A percentile compares a stretch with the other conserved stretches of the same genome.
phyloP scores from a whole-genome alignment of 345 rosid species.

The Streptanthus diversifolius region DNA sequence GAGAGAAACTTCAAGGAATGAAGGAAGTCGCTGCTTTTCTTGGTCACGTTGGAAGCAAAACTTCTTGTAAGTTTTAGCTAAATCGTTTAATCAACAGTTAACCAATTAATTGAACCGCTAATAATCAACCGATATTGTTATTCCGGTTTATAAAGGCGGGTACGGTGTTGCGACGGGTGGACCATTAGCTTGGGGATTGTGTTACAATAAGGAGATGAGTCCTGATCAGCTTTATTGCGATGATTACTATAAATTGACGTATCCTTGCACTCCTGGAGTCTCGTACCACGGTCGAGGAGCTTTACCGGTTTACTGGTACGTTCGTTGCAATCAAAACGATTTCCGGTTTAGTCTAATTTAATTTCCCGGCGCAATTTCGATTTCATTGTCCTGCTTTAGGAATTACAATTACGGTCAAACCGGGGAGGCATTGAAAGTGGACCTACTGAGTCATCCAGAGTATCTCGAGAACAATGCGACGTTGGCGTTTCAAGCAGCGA shows the following conservation, averaged over 20 bases:
- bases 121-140: background rate
- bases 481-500: slow-evolving; percentile 71
- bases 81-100: background rate
- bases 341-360: background rate
- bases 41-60: slow-evolving; percentile 86
- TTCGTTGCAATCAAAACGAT: background rate
- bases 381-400: slow-evolving; percentile 33
- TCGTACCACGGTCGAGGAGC: slow-evolving; percentile 93
- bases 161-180: slow-evolving; percentile 94
- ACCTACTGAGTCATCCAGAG: slow-evolving; percentile 66
- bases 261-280: slow-evolving; percentile 77
- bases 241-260: slow-evolving; percentile 58
- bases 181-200: slow-evolving; percentile 86
- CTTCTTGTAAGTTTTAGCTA: slow-evolving; percentile 44
- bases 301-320: slow-evolving; percentile 73
- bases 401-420: slow-evolving; percentile 82
- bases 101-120: background rate
- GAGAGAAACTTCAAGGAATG: slow-evolving; percentile 52
- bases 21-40: slow-evolving; percentile 72
- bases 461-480: slow-evolving; percentile 73
- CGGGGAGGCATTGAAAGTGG: slow-evolving; percentile 67
- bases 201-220: slow-evolving; percentile 90
- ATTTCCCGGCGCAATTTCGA: background rate
- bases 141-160: slow-evolving; percentile 52
- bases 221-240: slow-evolving; percentile 68